Conservation (phyloP, 2,329 filamentous ascomycete species). For the Raffaelea arxii region DNA sequence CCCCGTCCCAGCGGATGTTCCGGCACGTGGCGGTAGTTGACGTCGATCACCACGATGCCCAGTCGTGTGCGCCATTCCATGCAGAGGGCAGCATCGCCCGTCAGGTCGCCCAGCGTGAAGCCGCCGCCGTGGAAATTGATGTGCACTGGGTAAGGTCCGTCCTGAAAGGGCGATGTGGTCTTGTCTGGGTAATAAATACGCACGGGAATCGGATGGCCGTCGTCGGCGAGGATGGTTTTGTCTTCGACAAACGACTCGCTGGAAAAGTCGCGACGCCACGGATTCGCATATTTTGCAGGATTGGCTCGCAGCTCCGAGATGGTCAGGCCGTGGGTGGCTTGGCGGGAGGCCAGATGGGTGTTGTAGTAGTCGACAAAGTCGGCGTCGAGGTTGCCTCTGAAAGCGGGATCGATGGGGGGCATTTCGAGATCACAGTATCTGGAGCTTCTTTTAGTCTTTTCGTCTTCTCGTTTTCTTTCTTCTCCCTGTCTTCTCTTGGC, state of each 20-base stretch:
- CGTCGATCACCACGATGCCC: slow-evolving; percentile 25
- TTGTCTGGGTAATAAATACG: background rate
- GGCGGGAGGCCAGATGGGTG: background rate
- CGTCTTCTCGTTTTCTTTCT: no score
- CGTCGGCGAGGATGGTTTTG: background rate
- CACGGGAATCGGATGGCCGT: background rate
- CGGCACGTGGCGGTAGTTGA: slow-evolving; percentile 25
- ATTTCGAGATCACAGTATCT: background rate
- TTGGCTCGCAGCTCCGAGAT: background rate
- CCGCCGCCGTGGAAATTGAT: slow-evolving; percentile 17
- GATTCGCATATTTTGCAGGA: background rate
- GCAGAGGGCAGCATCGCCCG: slow-evolving; percentile 21
- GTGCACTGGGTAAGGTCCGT: slow-evolving; percentile 4
- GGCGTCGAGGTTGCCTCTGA: slow-evolving; percentile 1
- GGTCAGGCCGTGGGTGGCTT: background rate
- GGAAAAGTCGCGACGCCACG: background rate
- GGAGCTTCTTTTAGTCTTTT: no score
- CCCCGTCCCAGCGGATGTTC: slow-evolving; percentile 24
- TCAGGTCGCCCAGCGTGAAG: slow-evolving; percentile 24
- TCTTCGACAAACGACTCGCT: background rate
- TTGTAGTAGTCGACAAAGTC: slow-evolving; percentile 3
- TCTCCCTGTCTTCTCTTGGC: no score
- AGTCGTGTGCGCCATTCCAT: slow-evolving; percentile 23
- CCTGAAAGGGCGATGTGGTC: background rate
- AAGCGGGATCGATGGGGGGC: background rate